These are phyloP conservation scores for Trichothecium roseum DNA, from an alignment of 2,329 filamentous ascomycete species.

Conservation along the genomic window DNA sequence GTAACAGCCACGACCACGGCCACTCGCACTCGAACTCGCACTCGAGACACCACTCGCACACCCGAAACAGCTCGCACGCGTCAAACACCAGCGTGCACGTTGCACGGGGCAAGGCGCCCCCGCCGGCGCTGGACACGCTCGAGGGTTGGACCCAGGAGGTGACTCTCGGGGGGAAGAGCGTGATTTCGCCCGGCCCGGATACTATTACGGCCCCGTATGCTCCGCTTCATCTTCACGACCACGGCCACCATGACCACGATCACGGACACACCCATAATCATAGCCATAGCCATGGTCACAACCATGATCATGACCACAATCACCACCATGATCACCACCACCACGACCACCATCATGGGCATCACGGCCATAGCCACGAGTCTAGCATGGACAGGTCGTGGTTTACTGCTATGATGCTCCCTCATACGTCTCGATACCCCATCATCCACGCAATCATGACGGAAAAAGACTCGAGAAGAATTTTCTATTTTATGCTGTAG, in stretches of 20 bases:
- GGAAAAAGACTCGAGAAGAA: constrained; percentile 86
- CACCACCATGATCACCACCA: constrained; percentile 18
- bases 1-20: constrained; percentile 18
- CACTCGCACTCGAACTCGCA: constrained; percentile 15
- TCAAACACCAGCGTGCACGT: constrained; percentile 18
- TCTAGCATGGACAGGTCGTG: constrained; percentile 46
- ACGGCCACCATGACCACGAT: constrained; percentile 14
- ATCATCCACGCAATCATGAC: constrained; percentile 76
- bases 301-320: constrained; percentile 11
- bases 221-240: constrained; percentile 14
- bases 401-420: constrained; percentile 65
- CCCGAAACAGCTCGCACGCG: constrained; percentile 17
- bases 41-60: constrained; percentile 16
- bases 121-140: constrained; percentile 20
- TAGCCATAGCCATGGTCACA: constrained; percentile 9
- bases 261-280: constrained; percentile 16
- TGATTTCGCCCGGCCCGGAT: constrained; percentile 23
- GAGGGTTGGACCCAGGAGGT: constrained; percentile 30
- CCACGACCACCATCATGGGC: constrained; percentile 12
- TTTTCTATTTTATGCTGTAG: constrained; percentile 94
- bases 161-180: constrained; percentile 28
- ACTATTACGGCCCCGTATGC: constrained; percentile 16
- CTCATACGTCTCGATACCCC: constrained; percentile 58
- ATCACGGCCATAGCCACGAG: constrained; percentile 21
- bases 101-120: constrained; percentile 19